Evolutionary conservation across 202 grass and related monocot genomes (phyloP), one percentile per base, ranked within the genome.

Genomic region (Musa balbisiana): DNA sequence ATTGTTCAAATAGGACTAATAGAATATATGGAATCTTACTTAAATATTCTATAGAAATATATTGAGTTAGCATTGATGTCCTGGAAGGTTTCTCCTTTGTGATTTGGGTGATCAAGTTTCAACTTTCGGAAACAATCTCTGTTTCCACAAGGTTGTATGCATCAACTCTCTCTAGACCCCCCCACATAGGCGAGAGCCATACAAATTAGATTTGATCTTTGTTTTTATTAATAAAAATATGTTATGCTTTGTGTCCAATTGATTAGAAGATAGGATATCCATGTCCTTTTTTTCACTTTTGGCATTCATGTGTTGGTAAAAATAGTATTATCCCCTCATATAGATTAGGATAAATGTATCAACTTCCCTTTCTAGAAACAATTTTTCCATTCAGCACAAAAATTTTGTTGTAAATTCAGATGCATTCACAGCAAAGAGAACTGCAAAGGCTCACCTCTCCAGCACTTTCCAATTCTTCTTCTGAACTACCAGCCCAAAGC

Each of bases 391-490:
- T 17, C 3, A 69, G 67, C 2, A n/a, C 16, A 43, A 27, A n/a
- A 69, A 69, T 9, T 17, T 50, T 66, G 4, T 27, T 50, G 15
- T 69, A 19, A 8, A 54, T 73, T 55, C 24, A 55, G 17, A 33
- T 55, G 19, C 17, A 55, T 55, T 16, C 55, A 23, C 80, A 67
- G 20, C 78, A 72, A 51, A 76, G 23, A 33, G 33, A 64, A 64
- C 11, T 76, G 43, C 8, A 25, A 25, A 10, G 15, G 29, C 80
- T 85, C 91, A 98, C 94, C 90, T 98, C 94, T 78, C 90, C 90
- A n/a, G 90, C 91, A 85, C 91, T 91, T 79, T 98, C 94, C 51
- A 94, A 87, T 79, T 98, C 94, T 88, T 98, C 94, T 73, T 98
- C 88, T 70, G 94, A 98, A 88, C 94, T 88, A 49, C 88, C 90